Percentiles rank a stretch among this genome's conserved stretches.
Evolutionary conservation across 1,139 yeast genomes (phyloP).

Genomic region (Wickerhamiella infanticola): DNA sequence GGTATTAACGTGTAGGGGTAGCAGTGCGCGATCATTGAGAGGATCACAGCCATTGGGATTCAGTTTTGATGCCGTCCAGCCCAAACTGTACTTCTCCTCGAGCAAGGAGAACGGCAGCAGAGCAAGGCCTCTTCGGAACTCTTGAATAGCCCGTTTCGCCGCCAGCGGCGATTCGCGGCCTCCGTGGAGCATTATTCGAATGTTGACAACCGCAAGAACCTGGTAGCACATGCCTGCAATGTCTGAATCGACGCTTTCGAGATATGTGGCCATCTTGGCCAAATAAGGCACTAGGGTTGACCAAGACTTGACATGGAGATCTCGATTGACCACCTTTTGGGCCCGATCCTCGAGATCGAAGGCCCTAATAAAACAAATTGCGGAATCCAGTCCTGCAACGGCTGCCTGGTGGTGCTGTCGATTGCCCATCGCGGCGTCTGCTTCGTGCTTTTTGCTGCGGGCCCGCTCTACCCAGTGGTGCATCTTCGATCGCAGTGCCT

Average conservation of each 20-base stretch:
- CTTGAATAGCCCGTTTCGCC: constrained; percentile 14
- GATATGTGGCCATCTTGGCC: constrained; percentile 8
- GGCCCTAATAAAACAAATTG: constrained; percentile 26
- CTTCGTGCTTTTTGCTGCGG: constrained; percentile 23
- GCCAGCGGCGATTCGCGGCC: constrained; percentile 2
- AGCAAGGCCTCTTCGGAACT: constrained; percentile 22
- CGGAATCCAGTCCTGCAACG: constrained; percentile 23
- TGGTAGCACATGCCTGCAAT: constrained; percentile 23
- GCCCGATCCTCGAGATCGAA: constrained; percentile 29
- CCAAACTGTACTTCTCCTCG: constrained; percentile 13
- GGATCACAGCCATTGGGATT: constrained; percentile 21
- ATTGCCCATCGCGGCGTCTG: constrained; percentile 19
- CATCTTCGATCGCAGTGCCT: constrained; percentile 16
- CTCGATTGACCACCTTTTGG: constrained; percentile 15
- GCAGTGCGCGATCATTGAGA: constrained; percentile 21
- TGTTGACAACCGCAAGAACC: constrained; percentile 24
- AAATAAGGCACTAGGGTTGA: constrained; percentile 24
- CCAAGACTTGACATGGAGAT: constrained; percentile 24
- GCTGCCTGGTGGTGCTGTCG: constrained; percentile 19
- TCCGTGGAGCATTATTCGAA: constrained; percentile 18
- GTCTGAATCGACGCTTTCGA: constrained; percentile 15
- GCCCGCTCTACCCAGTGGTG: constrained; percentile 23
- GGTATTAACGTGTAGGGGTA: constrained; percentile 27
- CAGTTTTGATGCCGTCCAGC: constrained; percentile 8
- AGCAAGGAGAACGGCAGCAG: constrained; percentile 18